Evolutionary conservation across 805 yeast genomes (phyloP), one percentile per base, ranked within the genome.

Genomic region (Candida broadrunensis): DNA sequence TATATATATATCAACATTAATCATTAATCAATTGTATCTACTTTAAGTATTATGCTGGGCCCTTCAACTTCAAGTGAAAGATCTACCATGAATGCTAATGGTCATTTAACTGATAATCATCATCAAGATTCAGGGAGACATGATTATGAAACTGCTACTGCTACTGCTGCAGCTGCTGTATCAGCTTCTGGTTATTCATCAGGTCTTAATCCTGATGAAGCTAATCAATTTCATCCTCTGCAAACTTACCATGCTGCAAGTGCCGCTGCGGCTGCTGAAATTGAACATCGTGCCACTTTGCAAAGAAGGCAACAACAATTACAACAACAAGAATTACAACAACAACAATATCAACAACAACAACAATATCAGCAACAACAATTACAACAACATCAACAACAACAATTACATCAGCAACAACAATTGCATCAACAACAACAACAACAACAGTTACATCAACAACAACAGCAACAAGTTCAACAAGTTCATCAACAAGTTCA

Each of bases 11-110:
- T 6, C 24, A n/a, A n/a, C n/a, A n/a, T n/a, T n/a, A n/a, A n/a
- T n/a, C n/a, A n/a, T n/a, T n/a, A n/a, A n/a, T n/a, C n/a, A n/a
- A n/a, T n/a, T n/a, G n/a, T n/a, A n/a, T 14, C 26, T 12, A 31
- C 15, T 35, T 21, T 17, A 19, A 33, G 19, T 5, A 39, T 2
- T n/a, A 56, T 55, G 61, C 59, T 55, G 59, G 58, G 56, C 18
- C 61, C 63, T 25, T 59, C 65, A 13, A 59, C 64, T 19, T 56
- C 61, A 20, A 58, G 54, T 43, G 66, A 61, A 43, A 48, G 66
- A 42, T 55, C 55, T 15, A 52, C 58, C 20, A 51, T 46, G 17
- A 46, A 41, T 23, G 36, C 43, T n/a, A 39, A 43, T 35, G 46
- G 42, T 5, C 49, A 45, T 30, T 44, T 45, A 23, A 48, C 41